Conservation (phyloP, 2,329 filamentous ascomycete genomes). For the Alternaria solani region DNA sequence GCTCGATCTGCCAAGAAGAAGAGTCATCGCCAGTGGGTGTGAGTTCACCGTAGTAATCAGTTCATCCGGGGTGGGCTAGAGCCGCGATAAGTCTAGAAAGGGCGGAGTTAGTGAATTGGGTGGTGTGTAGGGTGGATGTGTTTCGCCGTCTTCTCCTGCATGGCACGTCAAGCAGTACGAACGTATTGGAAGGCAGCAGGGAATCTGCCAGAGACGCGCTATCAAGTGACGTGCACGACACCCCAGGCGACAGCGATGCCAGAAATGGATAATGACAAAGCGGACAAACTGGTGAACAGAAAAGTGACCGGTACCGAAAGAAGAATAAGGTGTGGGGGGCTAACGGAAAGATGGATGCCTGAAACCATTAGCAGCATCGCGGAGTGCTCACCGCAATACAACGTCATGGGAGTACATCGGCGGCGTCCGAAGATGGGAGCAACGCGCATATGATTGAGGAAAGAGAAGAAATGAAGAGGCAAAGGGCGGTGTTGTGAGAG, state of each 20-base stretch:
- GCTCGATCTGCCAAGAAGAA: constrained; percentile 12
- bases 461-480: constrained; percentile 12
- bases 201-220: constrained; percentile 23
- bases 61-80: constrained; percentile 23
- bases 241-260: constrained; percentile 29
- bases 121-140: constrained; percentile 4
- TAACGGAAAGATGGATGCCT: constrained; percentile 21
- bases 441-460: background rate
- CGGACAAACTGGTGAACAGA: constrained; percentile 22
- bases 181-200: constrained; percentile 25
- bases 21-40: constrained; percentile 35
- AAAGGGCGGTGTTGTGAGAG: constrained; percentile 17
- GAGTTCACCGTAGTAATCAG: constrained; percentile 26
- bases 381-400: constrained; percentile 3
- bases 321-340: constrained; percentile 35
- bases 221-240: constrained; percentile 23
- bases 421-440: constrained; percentile 5
- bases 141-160: constrained; percentile 24
- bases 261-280: constrained; percentile 18
- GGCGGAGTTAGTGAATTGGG: constrained; percentile 21
- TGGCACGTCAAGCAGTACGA: constrained; percentile 34
- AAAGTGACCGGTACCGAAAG: constrained; percentile 37
- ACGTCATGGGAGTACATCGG: constrained; percentile 2
- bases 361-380: constrained; percentile 11
- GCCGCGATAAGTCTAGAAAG: constrained; percentile 19